phyloP scores from a whole-genome alignment of 169 alveolate genomes.

The Plasmodium vivax region DNA sequence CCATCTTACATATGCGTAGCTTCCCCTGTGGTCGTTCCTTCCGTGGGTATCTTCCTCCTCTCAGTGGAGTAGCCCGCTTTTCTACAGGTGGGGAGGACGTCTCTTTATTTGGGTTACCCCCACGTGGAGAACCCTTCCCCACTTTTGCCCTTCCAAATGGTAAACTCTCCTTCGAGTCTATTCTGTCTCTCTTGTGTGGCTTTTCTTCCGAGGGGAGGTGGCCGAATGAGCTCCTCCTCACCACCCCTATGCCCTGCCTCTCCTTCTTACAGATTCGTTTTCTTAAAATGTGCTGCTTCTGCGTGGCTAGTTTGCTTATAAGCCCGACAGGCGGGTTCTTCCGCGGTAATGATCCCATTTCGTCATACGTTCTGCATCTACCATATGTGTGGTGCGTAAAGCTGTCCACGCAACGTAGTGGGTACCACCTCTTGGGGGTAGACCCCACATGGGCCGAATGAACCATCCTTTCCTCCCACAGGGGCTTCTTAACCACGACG shows the following conservation, averaged over 20 bases:
- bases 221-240: background rate
- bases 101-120: no score
- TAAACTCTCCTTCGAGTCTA: background rate
- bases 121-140: background rate
- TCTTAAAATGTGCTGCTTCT: background rate
- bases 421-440: background rate
- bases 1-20: no score
- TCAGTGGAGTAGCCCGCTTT: no score
- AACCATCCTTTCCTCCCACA: background rate
- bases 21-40: no score
- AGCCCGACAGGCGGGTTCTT: background rate
- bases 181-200: background rate
- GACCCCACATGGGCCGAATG: background rate
- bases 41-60: no score
- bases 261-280: background rate
- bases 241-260: background rate
- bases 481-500: background rate
- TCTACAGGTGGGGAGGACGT: no score
- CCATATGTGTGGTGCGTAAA: background rate
- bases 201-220: background rate
- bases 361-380: background rate
- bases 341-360: background rate
- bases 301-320: background rate
- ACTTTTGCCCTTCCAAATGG: background rate
- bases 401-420: background rate